Evolutionary conservation across 305 asterid genomes (phyloP), one percentile per base, ranked within the genome.

Genomic region (Caryopteris hybrid): DNA sequence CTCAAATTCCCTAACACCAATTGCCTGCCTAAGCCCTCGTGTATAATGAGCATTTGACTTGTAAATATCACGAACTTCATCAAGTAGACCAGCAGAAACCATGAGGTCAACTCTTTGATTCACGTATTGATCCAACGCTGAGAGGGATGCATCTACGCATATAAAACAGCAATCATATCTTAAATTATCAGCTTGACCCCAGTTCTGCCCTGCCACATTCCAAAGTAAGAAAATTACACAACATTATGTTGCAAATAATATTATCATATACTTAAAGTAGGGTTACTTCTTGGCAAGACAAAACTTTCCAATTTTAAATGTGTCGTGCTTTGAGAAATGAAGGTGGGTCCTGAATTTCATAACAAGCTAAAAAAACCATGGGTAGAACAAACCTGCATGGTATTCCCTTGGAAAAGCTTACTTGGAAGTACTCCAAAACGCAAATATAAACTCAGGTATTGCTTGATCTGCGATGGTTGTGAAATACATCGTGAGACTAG

Each of bases 201-300:
- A 91, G 75, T 89, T 86, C 99, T 94, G 97, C 91, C 92, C 94
- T 89, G 97, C 95, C 96, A 85, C 59, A 79, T 79, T 78, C 73
- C 78, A 33, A 75, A 60, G 62, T 66, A 71, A 66, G 69, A 76
- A 70, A 74, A 66, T 75, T 61, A 78, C 61, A 60, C 42, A 73
- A 31, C 38, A 61, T 6, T 36, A 64, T 22, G 71, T 43, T 67
- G 34, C 55, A 64, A 47, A 16, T 11, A 48, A 53, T 22, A 14
- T 69, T 51, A 65, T 48, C 53, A 31, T 18, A 3, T 20, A 43
- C n/a, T 5, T n/a, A n/a, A 43, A 3, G n/a, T 13, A 5, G 6
- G 51, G 11, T 8, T 43, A 5, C 50, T n/a, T 43, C 50, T 43
- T n/a, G 55, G 20, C 29, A 18, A 34, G 58, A 42, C 14, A 46